Evolutionary conservation across 192 early-diverging fungal species (phyloP), one percentile per base, ranked within the genome.

Genomic region (Umbelopsis sp.): DNA sequence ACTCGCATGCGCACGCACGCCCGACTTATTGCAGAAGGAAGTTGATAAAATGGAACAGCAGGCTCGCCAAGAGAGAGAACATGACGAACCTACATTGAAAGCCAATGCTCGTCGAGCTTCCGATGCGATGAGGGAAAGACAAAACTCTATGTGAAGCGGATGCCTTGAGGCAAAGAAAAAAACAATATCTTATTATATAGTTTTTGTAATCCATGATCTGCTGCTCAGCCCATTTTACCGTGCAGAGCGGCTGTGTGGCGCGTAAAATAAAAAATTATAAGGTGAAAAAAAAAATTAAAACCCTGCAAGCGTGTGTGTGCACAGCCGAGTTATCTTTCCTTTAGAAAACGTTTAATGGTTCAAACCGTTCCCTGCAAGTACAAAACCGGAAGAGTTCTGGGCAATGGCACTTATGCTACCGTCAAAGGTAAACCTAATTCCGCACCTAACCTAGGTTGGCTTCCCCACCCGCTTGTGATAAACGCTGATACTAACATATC

Each of bases 401-500:
- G 88, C 4, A 81, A 89, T 72, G 88, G 88, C 18, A 89, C 86
- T 50, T 90, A 90, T 76, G 88, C 88, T 46, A 82, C 83, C 2
- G 88, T 90, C 68, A 90, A 90, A 81, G 86, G 86, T 88, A 81
- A 41, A 7, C 9, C 53, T 2, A 3, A 27, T 33, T 61, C 25
- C 33, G 16, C 27, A 15, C 27, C 55, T 30, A 30, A 8, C 55
- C 27, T 1, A 41, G 37, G 37, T 41, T 41, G 37, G 2, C 37
- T 13, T 46, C 20, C n/a, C 41, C n/a, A n/a, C n/a, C 37, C 18
- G n/a, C 45, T 27, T 27, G 45, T 30, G 16, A 8, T 18, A 35
- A 35, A 10, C 12, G 16, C 25, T 35, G 12, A 13, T 25, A 55
- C 48, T 49, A 16, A 49, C 48, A 67, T 69, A 25, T 52, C 52